Conservation (phyloP, 2,329 filamentous ascomycete species). For the Pyrenochaeta sp. region DNA sequence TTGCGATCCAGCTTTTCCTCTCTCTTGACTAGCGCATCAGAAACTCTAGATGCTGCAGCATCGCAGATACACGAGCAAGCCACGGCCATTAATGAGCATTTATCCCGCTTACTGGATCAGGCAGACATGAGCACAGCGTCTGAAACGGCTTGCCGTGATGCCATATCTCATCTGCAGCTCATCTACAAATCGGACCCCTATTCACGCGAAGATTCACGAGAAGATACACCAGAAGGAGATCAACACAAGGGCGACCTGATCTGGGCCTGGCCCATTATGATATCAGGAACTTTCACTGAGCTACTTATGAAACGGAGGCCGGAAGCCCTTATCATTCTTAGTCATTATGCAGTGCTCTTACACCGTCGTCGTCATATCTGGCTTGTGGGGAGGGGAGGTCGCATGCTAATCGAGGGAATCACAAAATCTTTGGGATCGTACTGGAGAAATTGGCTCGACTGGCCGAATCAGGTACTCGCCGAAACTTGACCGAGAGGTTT, state of each 20-base stretch:
- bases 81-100: conserved; percentile 3
- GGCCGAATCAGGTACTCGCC: conserved; percentile 23
- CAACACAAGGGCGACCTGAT: conserved; percentile 12
- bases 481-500: too few relatives aligned
- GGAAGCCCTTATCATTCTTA: conserved; percentile 31
- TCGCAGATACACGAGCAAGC: conserved; percentile 11
- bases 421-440: conserved; percentile 21
- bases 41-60: conserved; percentile 5
- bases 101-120: conserved; percentile 17
- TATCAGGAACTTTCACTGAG: conserved; percentile 25
- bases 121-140: conserved; percentile 9
- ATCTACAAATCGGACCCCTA: conserved; percentile 14
- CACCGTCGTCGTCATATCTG: conserved; percentile 23
- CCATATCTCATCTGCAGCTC: conserved; percentile 17
- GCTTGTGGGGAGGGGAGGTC: conserved; percentile 22
- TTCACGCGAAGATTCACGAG: too few relatives aligned
- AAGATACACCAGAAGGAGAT: background rate
- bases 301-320: conserved; percentile 25
- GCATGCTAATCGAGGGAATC: conserved; percentile 23
- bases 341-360: conserved; percentile 29
- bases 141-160: conserved; percentile 17
- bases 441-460: conserved; percentile 30
- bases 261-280: conserved; percentile 26
- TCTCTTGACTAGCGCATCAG: conserved; percentile 9
- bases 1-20: conserved; percentile 16